Evolutionary conservation across 306 rosid species (phyloP).

Genomic region (Rosa chinensis): DNA sequence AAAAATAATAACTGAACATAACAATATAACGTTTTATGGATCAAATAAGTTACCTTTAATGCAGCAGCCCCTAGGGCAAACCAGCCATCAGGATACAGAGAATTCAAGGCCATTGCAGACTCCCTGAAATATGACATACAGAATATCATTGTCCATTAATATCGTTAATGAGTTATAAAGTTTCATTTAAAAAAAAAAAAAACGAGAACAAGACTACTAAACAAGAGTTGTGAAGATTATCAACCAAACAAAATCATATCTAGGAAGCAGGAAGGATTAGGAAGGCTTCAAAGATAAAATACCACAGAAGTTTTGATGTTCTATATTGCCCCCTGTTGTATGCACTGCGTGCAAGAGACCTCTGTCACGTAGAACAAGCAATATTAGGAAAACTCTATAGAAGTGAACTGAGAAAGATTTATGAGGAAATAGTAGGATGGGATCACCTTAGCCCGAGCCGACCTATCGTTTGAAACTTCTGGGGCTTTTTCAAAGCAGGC

Average conservation of each 20-base stretch:
- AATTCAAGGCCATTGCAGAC: slow-evolving; percentile 95
- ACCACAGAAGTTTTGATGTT: no score
- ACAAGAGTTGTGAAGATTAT: no score
- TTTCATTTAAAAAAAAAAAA: no score
- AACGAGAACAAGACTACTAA: no score
- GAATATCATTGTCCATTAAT: background rate
- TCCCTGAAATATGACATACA: slow-evolving; percentile 49
- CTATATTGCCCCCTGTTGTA: no score
- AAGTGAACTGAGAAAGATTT: slow-evolving; percentile 16
- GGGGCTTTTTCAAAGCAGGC: slow-evolving; percentile 82
- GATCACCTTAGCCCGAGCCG: slow-evolving; percentile 89
- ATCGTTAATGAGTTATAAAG: no score
- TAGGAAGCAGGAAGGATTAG: no score
- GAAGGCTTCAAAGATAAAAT: no score
- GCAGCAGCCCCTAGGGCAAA: slow-evolving; percentile 98
- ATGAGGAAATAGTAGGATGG: background rate
- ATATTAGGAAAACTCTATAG: slow-evolving; percentile 13
- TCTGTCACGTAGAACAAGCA: slow-evolving; percentile 45
- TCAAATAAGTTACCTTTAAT: slow-evolving; percentile 61
- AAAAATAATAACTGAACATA: slow-evolving; percentile 2
- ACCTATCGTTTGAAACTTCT: slow-evolving; percentile 82
- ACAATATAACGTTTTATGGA: slow-evolving; percentile 20
- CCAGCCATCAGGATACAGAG: slow-evolving; percentile 94
- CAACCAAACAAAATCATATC: no score
- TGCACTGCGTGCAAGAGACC: slow-evolving; percentile 91